phyloP scores from a whole-genome alignment of 2,329 filamentous ascomycete genomes.

The Tolypocladium inflatum region DNA sequence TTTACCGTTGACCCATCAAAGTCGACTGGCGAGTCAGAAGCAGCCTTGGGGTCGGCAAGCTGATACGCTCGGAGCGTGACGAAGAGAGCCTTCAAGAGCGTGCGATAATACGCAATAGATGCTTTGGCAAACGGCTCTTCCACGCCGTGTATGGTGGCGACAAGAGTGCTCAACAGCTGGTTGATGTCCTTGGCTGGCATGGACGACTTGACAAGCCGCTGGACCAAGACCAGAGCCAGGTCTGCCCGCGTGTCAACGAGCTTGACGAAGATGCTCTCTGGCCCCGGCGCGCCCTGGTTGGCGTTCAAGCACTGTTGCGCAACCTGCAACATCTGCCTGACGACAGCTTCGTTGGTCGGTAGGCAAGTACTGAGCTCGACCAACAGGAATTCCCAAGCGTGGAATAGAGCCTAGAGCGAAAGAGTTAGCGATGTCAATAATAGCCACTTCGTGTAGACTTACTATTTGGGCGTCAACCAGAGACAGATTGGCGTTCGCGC shows the following conservation, averaged over 20 bases:
- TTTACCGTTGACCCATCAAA: constrained; percentile 29
- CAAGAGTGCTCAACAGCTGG: constrained; percentile 39
- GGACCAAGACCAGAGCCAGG: constrained; percentile 72
- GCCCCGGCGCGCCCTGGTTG: constrained; percentile 62
- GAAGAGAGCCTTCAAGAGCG: constrained; percentile 75
- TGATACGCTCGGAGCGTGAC: constrained; percentile 64
- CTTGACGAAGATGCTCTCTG: constrained; percentile 73
- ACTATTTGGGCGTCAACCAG: constrained; percentile 87
- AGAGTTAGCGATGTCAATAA: constrained; percentile 7
- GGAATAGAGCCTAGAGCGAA: constrained; percentile 60
- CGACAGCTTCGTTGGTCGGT: constrained; percentile 43
- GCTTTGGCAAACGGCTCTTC: constrained; percentile 43
- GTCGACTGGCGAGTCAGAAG: constrained; percentile 19
- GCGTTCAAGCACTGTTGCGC: constrained; percentile 68
- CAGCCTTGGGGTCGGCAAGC: constrained; percentile 19
- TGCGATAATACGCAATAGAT: constrained; percentile 66
- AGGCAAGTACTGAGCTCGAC: constrained; percentile 67
- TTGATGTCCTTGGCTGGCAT: constrained; percentile 41
- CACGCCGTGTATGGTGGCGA: constrained; percentile 42
- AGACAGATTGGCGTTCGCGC: constrained; percentile 84
- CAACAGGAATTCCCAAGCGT: constrained; percentile 82
- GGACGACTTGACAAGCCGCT: constrained; percentile 58
- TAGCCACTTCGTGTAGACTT: constrained; percentile 7
- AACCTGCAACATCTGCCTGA: constrained; percentile 63
- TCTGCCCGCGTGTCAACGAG: constrained; percentile 70